phyloP scores from a whole-genome alignment of 2,329 filamentous ascomycete species.

The Claviceps sorghi region DNA sequence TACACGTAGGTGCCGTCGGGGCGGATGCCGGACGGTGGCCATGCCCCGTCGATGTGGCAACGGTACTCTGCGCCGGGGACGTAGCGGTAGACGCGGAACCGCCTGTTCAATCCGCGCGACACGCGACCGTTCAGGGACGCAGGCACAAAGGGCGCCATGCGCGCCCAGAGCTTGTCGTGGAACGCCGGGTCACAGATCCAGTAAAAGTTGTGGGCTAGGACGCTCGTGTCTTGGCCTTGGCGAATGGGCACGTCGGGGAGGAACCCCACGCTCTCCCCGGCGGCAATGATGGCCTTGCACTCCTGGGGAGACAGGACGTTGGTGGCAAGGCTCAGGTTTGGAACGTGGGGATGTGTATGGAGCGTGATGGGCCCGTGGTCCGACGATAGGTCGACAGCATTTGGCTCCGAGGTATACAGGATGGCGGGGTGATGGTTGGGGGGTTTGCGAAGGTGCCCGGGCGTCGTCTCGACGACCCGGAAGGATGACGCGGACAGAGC shows the following conservation, averaged over 20 bases:
- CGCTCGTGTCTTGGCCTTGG: constrained; percentile 48
- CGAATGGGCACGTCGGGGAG: constrained; percentile 53
- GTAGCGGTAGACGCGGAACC: constrained; percentile 59
- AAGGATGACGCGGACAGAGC: constrained; percentile 20
- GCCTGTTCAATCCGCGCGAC: constrained; percentile 50
- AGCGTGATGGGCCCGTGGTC: constrained; percentile 32
- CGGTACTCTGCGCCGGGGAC: constrained; percentile 59
- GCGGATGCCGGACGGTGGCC: constrained; percentile 54
- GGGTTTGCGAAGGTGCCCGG: constrained; percentile 46
- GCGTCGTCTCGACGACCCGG: constrained; percentile 45
- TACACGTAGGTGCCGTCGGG: constrained; percentile 47
- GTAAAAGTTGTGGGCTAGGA: constrained; percentile 60
- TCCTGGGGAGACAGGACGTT: constrained; percentile 46
- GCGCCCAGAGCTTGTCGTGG: constrained; percentile 46
- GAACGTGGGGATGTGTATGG: constrained; percentile 47
- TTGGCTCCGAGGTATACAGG: constrained; percentile 44
- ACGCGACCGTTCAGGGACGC: constrained; percentile 36
- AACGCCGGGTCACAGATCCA: constrained; percentile 53
- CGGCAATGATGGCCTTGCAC: constrained; percentile 51
- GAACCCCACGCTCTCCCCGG: constrained; percentile 50
- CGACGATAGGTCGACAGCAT: constrained; percentile 38
- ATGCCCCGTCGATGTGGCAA: constrained; percentile 57
- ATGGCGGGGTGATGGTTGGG: constrained; percentile 54
- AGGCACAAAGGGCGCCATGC: constrained; percentile 45
- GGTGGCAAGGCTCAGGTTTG: constrained; percentile 43